Evolutionary conservation across 2,329 filamentous ascomycete genomes (phyloP).

Genomic region (Aspergillus sp.): DNA sequence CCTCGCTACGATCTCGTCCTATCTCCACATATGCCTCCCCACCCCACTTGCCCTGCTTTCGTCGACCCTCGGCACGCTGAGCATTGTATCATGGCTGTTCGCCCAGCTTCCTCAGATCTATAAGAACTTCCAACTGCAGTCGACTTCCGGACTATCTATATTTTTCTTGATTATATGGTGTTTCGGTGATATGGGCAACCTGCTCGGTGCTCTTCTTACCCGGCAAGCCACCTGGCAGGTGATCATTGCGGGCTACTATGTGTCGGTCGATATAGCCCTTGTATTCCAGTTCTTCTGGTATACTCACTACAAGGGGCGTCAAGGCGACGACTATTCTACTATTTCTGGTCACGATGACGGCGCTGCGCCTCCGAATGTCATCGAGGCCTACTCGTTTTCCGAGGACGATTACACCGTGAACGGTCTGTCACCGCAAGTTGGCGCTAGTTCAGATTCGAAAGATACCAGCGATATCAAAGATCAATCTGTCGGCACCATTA

Average conservation of each 20-base stretch:
- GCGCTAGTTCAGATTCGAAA: constrained; percentile 29
- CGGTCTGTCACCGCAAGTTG: constrained; percentile 16
- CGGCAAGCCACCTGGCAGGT: constrained; percentile 67
- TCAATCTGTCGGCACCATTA: constrained; percentile 17
- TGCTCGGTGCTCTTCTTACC: constrained; percentile 63
- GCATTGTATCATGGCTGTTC: constrained; percentile 68
- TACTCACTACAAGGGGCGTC: constrained; percentile 54
- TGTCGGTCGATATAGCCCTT: constrained; percentile 62
- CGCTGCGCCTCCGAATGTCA: constrained; percentile 27
- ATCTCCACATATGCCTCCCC: constrained; percentile 63
- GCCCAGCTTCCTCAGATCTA: constrained; percentile 69
- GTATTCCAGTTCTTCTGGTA: constrained; percentile 68
- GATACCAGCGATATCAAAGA: constrained; percentile 27
- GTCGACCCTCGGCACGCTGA: constrained; percentile 59
- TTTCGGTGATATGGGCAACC: constrained; percentile 62
- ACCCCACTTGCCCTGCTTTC: constrained; percentile 63
- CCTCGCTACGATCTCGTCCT: constrained; percentile 56
- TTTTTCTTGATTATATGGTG: constrained; percentile 68
- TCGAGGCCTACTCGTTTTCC: constrained; percentile 39
- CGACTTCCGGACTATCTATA: constrained; percentile 64
- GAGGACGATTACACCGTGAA: constrained; percentile 28
- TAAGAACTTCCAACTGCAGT: constrained; percentile 65
- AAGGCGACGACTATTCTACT: constrained; percentile 38
- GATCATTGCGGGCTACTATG: constrained; percentile 65
- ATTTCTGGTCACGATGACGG: constrained; percentile 29